Evolutionary conservation across 2,329 filamentous ascomycete genomes (phyloP), one percentile per base, ranked within the genome.

Genomic region (Claviceps spartinae): DNA sequence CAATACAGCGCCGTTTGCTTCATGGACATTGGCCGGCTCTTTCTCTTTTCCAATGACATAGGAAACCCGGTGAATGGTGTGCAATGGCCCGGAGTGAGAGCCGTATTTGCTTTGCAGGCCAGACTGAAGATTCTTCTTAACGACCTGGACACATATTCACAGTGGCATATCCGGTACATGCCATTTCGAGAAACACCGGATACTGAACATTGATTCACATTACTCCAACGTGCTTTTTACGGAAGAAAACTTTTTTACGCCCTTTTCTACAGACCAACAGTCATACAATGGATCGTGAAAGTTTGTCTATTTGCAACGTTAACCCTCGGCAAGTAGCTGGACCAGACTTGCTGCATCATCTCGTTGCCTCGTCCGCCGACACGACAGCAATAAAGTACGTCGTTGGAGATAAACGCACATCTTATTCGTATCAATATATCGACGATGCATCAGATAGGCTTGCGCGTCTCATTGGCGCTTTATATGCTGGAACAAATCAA

Each of bases 381-480:
- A 43, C 52, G 8, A 53, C 55, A 47, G 67, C 68, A 11, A 59
- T 70, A 48, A 65, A 69, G 44, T 62, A 67, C 50, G 55, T 66
- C 49, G 55, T 56, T 38, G 55, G 55, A n/a, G 53, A 53, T 20
- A 49, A 54, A 37, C 58, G 54, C 34, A 67, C 65, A 9, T 67
- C 62, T 1, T 62, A 86, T 44, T 79, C 81, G 0, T 94, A 90
- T 62, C 52, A 62, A 9, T 67, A 81, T 43, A 69, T 93, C 22
- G 81, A 90, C 61, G 57, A 62, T 30, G 68, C 73, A 34, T 79
- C 85, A 9, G 68, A 78, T 48, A 59, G 58, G 3, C 67, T 89
- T 38, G 81, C 85, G 16, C 59, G 64, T 13, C 70, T 69, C 22
- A 76, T 85, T 54, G 52, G 60, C 22, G 50, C 24, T 26, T 54